Evolutionary conservation across 148 eudicot genomes (phyloP), one percentile per base, ranked within the genome.

Genomic region (Rhododendron ovatum): DNA sequence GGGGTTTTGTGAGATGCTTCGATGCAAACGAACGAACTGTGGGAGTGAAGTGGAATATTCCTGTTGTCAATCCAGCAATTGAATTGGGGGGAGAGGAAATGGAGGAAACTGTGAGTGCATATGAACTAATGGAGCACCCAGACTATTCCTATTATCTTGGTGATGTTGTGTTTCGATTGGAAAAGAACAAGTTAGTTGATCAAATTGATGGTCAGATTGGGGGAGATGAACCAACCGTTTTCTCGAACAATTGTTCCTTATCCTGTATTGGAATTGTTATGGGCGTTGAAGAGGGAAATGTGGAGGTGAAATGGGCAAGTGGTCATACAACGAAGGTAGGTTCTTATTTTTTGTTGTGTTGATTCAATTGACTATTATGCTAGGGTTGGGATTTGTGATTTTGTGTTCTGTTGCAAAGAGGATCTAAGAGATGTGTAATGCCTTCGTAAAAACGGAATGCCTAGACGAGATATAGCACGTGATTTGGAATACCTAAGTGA

Each of bases 111-210:
- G 95, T 94, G 88, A 98, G 99, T 84, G 98, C 98, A 39, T 98
- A 98, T 93, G 98, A 98, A 87, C 87, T 98, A 77, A 88, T 92
- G 86, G 99, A 98, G 90, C 98, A 98, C 86, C 96, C 96, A 0
- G 96, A 95, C 73, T 92, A 90, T 89, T 92, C 90, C n/a, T 95
- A 88, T 86, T 84, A 87, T 84, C 83, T 92, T 45, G 98, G 98
- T 53, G 98, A 95, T 86, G 91, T 89, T 9, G 98, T 98, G 55
- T 91, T 94, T 84, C 87, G 82, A 80, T 86, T 91, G 86, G 87
- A 89, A 12, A 89, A 88, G 88, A 84, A 88, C 53, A 80, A 87
- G 15, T 33, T 73, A 43, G 65, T 77, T 59, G 90, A 89, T 57
- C 88, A 80, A 30, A 28, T 48, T 77, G 84, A 84, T 57, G 84